Base-by-base conservation (phyloP, 1,139 yeast species). In the Pichia sp. region DNA sequence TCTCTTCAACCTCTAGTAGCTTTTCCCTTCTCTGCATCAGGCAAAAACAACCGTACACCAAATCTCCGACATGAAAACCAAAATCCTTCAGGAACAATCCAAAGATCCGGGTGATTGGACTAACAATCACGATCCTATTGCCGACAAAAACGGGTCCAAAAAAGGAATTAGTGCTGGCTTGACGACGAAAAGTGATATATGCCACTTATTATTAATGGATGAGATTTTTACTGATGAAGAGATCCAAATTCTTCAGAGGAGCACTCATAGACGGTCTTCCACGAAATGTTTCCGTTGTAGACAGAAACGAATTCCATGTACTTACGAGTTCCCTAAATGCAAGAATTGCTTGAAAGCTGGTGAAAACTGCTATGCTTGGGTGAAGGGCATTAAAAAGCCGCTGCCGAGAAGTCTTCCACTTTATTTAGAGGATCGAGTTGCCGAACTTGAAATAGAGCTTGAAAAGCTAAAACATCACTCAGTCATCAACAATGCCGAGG, bases 241-340 rank as follows among this genome's bases (percentile, higher is more conserved):
- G 8, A 27, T 41, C 5, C 35, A 34, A n/a, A 29, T 38, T 5
- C 26, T 44, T 3, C 23, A 41, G 27, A 37, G 38, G 23, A 41
- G 42, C 29, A 27, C 37, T 10, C 47, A 44, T 29, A n/a, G 47
- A 23, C 36, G 44, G 11, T n/a, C 44, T 7, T 52, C 54, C 7
- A 43, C 50, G 2, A 44, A 52, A 41, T 53, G 56, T 37, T 53
- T 10, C 34, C 46, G 55, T 3, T 53, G 56, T 38, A 47, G 47
- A 39, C 33, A 44, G 4, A 53, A 52, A 32, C 37, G 53, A 39
- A 38, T 49, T 3, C 44, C 42, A 8, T 53, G 56, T 26, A 33
- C 44, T 11, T 53, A 45, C 29, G 49, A 48, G 34, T 53, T 53
- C 28, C 55, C 55, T 3, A 43, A 41, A 38, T 53, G 55, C 34